A percentile compares a stretch with the other conserved stretches of the same genome.
phyloP scores from a whole-genome alignment of 1,139 yeast genomes.

The Debaryomyces subglobosus region DNA sequence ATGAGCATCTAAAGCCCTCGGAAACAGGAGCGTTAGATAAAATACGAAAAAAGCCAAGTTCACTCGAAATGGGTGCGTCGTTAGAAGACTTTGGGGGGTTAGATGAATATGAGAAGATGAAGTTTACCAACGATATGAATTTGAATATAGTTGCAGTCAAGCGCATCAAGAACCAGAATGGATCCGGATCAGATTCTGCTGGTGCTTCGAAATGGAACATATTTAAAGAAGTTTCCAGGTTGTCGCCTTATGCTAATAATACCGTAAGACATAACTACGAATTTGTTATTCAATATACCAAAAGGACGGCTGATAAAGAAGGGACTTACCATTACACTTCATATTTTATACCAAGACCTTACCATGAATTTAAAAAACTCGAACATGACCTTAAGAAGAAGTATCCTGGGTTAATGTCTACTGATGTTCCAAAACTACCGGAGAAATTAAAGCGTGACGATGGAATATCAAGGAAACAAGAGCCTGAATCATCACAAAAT shows the following conservation, averaged over 20 bases:
- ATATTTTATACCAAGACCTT: conserved; percentile 61
- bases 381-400: conserved; percentile 52
- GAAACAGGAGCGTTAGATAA: conserved; percentile 56
- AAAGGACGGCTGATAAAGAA: conserved; percentile 27
- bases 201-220: conserved; percentile 29
- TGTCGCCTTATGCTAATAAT: conserved; percentile 19
- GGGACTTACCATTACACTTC: conserved; percentile 20
- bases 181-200: conserved; percentile 30
- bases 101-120: conserved; percentile 38
- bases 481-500: not conserved
- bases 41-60: conserved; percentile 24
- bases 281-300: conserved; percentile 46
- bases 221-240: conserved; percentile 17
- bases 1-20: conserved; percentile 53
- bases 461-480: conserved; percentile 18
- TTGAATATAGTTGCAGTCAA: conserved; percentile 71
- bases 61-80: conserved; percentile 10
- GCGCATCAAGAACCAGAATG: conserved; percentile 16
- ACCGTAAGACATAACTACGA: conserved; percentile 39
- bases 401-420: conserved; percentile 73
- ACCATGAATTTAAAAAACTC: conserved; percentile 64
- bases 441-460: conserved; percentile 51
- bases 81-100: conserved; percentile 24
- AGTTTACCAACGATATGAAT: conserved; percentile 59
- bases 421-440: conserved; percentile 56